Base-by-base conservation (phyloP, 2,329 filamentous ascomycete species). In the Neofusicoccum ribis region DNA sequence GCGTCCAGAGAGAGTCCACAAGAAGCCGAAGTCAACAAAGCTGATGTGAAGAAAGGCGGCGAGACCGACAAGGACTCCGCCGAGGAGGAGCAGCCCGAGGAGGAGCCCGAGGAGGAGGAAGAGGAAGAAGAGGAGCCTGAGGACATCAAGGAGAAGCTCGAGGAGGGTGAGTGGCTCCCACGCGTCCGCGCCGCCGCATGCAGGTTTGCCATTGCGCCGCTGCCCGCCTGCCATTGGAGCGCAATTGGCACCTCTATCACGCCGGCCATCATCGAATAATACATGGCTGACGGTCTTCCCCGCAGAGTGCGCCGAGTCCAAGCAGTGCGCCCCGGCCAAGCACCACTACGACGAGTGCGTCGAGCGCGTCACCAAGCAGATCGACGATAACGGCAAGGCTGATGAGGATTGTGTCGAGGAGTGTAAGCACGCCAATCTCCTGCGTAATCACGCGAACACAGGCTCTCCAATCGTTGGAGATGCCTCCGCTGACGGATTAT, bases 281-380 rank as follows among this genome's bases (percentile, higher is more conserved):
- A 39, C 2, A 17, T 15, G 20, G 41, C 44, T 59, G 34, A 65
- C 15, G 2, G 1, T 43, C 12, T 20, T 36, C n/a, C 50, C 43
- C 72, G 72, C 80, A 98, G 95, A 97, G 77, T 99, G 95, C 87
- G 87, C 88, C 81, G 88, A 94, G 80, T 93, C 93, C 70, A 86
- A 90, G 80, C 84, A 91, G 81, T 99, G 95, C 83, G 85, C 89
- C 68, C 89, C 90, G 67, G 87, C 88, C 77, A 99, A 98, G 89
- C 94, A 98, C 86, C 95, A 99, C 87, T 98, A 91, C 80, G 94
- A 98, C 71, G 92, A 97, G 83, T 99, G 95, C 80, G 93, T 94
- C 73, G 93, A 97, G 87, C 93, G 95, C 74, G 95, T 99, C 72
- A 92, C 89, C 74, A 72, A 75, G 65, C 80, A 85, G 77, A 78